Evolutionary conservation across 192 early-diverging fungal species (phyloP).

Genomic region (Dissophora ornata): DNA sequence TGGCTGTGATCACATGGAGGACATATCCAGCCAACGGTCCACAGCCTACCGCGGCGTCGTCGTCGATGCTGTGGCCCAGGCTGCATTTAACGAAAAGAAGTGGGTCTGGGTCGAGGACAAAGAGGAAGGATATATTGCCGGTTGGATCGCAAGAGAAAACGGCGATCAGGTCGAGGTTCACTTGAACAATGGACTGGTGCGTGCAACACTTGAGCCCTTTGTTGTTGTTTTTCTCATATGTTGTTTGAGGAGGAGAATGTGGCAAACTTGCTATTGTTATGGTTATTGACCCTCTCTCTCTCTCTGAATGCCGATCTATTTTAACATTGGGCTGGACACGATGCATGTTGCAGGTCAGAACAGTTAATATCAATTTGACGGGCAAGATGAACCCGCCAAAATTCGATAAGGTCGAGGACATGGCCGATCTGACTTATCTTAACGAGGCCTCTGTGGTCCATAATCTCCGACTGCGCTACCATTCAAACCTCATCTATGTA

Average conservation of each 20-base stretch:
- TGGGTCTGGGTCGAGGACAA: constrained; percentile 98
- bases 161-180: constrained; percentile 80
- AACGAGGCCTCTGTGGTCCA: constrained; percentile 99
- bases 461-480: constrained; percentile 92
- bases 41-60: constrained; percentile 48
- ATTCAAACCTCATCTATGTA: constrained; percentile 93
- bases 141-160: constrained; percentile 79
- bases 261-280: too few relatives aligned
- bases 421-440: constrained; percentile 96
- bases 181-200: constrained; percentile 82
- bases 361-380: constrained; percentile 81
- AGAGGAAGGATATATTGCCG: constrained; percentile 89
- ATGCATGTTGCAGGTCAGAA: constrained; percentile 65
- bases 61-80: constrained; percentile 73
- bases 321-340: not conserved
- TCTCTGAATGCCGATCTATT: not conserved
- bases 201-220: constrained; percentile 5
- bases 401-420: constrained; percentile 98
- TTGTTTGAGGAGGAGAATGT: not conserved
- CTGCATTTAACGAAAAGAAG: constrained; percentile 93
- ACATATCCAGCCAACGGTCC: constrained; percentile 15
- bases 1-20: too few relatives aligned
- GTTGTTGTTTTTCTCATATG: not conserved
- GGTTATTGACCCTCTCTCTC: constrained; percentile 1
- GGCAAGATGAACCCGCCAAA: constrained; percentile 99